phyloP scores from a whole-genome alignment of 805 yeast genomes.

The Myxozyma sirexii region DNA sequence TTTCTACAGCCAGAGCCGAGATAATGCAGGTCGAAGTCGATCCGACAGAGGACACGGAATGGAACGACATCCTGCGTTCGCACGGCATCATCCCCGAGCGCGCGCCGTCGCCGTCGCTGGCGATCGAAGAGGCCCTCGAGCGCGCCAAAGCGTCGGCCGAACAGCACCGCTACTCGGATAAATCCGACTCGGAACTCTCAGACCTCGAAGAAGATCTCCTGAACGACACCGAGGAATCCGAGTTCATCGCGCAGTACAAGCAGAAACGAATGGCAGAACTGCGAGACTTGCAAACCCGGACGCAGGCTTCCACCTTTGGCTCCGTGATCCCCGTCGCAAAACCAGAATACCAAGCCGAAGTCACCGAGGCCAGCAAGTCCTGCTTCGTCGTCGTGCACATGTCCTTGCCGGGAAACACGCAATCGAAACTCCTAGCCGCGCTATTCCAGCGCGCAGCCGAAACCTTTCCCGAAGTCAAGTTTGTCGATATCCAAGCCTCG shows the following conservation, averaged over 20 bases:
- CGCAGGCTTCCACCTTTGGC: constrained; percentile 58
- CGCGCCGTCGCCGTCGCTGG: constrained; percentile 84
- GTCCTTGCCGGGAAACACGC: constrained; percentile 54
- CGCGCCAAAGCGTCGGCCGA: constrained; percentile 80
- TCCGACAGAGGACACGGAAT: constrained; percentile 95
- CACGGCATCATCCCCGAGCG: constrained; percentile 92
- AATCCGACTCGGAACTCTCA: constrained; percentile 49
- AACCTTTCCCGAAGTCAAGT: constrained; percentile 78
- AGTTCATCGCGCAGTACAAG: constrained; percentile 73
- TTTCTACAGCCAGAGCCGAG: no score
- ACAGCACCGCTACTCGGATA: constrained; percentile 52
- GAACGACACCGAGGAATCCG: constrained; percentile 84
- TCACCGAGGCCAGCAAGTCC: constrained; percentile 74
- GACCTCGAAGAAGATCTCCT: constrained; percentile 80
- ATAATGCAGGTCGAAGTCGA: constrained; percentile 51
- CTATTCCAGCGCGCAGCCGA: constrained; percentile 61
- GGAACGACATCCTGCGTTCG: constrained; percentile 87
- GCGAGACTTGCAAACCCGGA: constrained; percentile 47
- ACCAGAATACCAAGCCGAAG: constrained; percentile 83
- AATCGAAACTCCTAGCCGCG: constrained; percentile 62
- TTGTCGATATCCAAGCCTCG: constrained; percentile 87
- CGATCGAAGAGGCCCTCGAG: constrained; percentile 82
- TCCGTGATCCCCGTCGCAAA: constrained; percentile 75
- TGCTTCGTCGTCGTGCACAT: constrained; percentile 76
- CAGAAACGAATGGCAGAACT: constrained; percentile 77